A percentile compares a stretch with the other conserved stretches of the same genome.
These are phyloP conservation scores for Megacollybia platyphylla DNA, from an alignment of 1,284 basidiomycete genomes.

Conservation along the genomic window DNA sequence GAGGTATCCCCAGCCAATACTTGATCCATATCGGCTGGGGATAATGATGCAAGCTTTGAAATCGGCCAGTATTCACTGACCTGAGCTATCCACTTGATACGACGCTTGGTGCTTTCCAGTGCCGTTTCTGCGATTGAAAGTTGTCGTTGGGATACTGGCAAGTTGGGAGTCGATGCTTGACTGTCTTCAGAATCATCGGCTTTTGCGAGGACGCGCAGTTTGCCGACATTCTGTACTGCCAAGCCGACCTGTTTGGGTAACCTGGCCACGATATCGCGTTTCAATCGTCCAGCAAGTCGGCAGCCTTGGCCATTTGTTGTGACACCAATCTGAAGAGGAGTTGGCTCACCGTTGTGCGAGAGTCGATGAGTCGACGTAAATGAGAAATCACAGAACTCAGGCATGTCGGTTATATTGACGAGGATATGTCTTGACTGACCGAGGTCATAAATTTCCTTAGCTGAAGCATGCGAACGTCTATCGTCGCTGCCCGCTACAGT, in stretches of 20 bases:
- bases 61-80: conserved; percentile 93
- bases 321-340: conserved; percentile 74
- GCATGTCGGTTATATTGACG: conserved; percentile 82
- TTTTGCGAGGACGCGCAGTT: conserved; percentile 56
- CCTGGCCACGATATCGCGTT: conserved; percentile 70
- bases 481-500: conserved; percentile 33
- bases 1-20: conserved; percentile 35
- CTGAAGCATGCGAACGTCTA: conserved; percentile 35
- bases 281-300: conserved; percentile 70
- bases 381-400: conserved; percentile 80
- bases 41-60: conserved; percentile 62
- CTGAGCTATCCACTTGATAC: conserved; percentile 85
- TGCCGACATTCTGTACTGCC: conserved; percentile 71
- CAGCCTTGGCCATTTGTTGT: conserved; percentile 92
- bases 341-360: conserved; percentile 31
- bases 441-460: conserved; percentile 37
- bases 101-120: conserved; percentile 39
- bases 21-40: conserved; percentile 54
- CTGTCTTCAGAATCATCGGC: conserved; percentile 41
- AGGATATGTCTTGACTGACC: conserved; percentile 55
- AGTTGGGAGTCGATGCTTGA: conserved; percentile 57
- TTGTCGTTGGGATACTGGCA: conserved; percentile 52
- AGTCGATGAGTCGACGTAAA: conserved; percentile 87
- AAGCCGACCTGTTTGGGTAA: conserved; percentile 67
- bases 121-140: conserved; percentile 32